These are phyloP conservation scores for Epichloe gansuensis DNA, from an alignment of 2,329 filamentous ascomycete species.

Conservation along the genomic window DNA sequence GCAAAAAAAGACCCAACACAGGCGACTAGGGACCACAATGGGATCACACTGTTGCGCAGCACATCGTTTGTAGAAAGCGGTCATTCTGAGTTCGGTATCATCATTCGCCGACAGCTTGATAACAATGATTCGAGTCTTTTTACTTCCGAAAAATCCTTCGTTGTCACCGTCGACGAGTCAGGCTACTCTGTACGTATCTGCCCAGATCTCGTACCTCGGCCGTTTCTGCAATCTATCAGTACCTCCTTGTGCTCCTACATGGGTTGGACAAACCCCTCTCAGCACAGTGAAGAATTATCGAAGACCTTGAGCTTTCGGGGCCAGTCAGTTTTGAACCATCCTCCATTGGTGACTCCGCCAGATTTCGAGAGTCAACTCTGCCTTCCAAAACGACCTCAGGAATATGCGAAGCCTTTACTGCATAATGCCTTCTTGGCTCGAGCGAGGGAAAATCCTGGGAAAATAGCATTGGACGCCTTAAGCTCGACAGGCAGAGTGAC, in stretches of 20 bases:
- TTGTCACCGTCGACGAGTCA: not conserved
- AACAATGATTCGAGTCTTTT: not conserved
- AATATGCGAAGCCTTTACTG: not conserved
- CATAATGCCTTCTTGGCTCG: not conserved
- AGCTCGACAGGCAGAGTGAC: not conserved
- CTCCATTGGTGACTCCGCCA: not conserved
- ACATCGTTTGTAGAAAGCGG: not conserved
- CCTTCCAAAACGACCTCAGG: not conserved
- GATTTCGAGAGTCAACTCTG: not conserved
- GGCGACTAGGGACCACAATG: not conserved
- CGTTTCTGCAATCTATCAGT: not conserved
- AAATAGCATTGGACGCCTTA: not conserved
- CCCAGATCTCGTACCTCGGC: not conserved
- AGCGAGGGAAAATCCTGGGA: not conserved
- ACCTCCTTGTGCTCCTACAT: not conserved
- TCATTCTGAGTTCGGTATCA: not conserved
- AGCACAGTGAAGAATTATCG: not conserved
- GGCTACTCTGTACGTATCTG: not conserved
- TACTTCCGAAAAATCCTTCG: not conserved
- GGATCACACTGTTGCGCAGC: not conserved
- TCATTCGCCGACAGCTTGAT: not conserved
- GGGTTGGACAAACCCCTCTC: not conserved
- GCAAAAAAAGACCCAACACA: not conserved
- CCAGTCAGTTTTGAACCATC: not conserved
- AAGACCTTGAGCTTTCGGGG: not conserved